Percentiles rank a stretch among this genome's conserved stretches.
Evolutionary conservation across 331 rosid genomes (phyloP).

Genomic region (Saraca asoca): DNA sequence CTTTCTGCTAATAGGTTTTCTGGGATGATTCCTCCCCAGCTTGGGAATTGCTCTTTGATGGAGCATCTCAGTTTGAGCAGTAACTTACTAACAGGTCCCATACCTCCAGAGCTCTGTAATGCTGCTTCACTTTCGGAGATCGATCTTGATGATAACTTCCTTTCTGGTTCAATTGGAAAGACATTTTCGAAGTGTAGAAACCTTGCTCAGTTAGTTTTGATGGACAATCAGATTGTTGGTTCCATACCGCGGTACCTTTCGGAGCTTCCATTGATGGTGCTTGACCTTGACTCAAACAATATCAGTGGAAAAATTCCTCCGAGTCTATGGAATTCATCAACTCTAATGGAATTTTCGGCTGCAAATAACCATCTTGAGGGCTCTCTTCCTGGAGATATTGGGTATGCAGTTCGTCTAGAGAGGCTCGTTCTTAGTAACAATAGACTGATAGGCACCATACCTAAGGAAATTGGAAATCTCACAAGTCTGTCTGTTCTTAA

Average conservation of each 20-base stretch:
- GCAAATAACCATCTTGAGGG: conserved; percentile 76
- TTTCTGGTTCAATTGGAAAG: conserved; percentile 61
- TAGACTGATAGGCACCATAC: conserved; percentile 66
- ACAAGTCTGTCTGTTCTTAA: conserved; percentile 64
- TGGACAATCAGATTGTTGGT: conserved; percentile 70
- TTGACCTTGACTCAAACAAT: conserved; percentile 82
- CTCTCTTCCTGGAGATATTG: conserved; percentile 66
- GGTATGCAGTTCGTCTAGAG: conserved; percentile 56
- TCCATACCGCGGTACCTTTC: conserved; percentile 71
- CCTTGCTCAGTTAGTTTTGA: conserved; percentile 67
- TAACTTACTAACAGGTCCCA: conserved; percentile 64
- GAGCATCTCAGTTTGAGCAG: conserved; percentile 69
- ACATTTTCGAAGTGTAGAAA: conserved; percentile 69
- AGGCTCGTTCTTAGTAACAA: conserved; percentile 82
- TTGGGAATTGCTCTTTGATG: conserved; percentile 80
- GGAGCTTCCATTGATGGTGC: conserved; percentile 75
- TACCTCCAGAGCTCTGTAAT: conserved; percentile 79
- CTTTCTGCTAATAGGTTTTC: conserved; percentile 72
- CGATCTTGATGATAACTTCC: conserved; percentile 68
- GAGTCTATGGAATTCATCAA: conserved; percentile 57
- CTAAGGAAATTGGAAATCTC: conserved; percentile 75
- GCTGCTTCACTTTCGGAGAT: conserved; percentile 72
- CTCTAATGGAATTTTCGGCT: conserved; percentile 87
- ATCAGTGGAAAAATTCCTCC: conserved; percentile 71
- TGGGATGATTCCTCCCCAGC: conserved; percentile 79